Evolutionary conservation across 176 grass and related monocot genomes (phyloP).

Genomic region (Pontederia paniculata): DNA sequence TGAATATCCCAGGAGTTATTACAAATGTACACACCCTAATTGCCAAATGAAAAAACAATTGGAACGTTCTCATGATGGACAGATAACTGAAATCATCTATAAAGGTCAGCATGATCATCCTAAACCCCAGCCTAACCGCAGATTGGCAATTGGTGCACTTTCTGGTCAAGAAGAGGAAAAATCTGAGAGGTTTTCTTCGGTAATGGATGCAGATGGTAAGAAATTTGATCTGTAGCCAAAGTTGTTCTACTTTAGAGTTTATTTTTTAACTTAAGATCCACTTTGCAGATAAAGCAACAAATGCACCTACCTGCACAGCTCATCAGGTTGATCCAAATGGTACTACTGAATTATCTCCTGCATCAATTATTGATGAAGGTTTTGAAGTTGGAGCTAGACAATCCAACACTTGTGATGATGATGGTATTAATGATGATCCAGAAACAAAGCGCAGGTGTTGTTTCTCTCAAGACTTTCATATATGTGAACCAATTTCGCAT

Average conservation of each 20-base stretch:
- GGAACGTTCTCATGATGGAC: slow-evolving; percentile 77
- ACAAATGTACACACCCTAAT: slow-evolving; percentile 97
- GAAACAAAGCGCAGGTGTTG: slow-evolving; percentile 87
- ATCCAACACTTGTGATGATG: slow-evolving; percentile 63
- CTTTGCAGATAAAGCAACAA: slow-evolving; percentile 60
- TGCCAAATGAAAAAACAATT: slow-evolving; percentile 97
- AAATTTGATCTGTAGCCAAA: neutral
- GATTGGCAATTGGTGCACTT: slow-evolving; percentile 44
- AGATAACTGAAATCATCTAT: slow-evolving; percentile 86
- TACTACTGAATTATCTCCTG: slow-evolving; percentile 34
- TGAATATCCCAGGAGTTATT: slow-evolving; percentile 97
- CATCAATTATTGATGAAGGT: slow-evolving; percentile 57
- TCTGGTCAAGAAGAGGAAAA: slow-evolving; percentile 58
- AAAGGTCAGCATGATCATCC: slow-evolving; percentile 86
- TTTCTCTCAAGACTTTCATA: slow-evolving; percentile 8
- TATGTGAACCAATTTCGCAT: neutral
- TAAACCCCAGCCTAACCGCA: slow-evolving; percentile 72
- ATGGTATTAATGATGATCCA: slow-evolving; percentile 60
- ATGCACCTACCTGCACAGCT: slow-evolving; percentile 26
- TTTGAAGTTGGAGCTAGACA: slow-evolving; percentile 57
- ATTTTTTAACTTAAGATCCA: slow-evolving; percentile 7
- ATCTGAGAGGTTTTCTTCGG: slow-evolving; percentile 31
- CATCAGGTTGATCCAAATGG: slow-evolving; percentile 45
- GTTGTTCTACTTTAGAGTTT: neutral
- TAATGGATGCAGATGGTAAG: slow-evolving; percentile 48